Evolutionary conservation across 768 basidiomycete genomes (phyloP).

Genomic region (Leccinum truebloodii): DNA sequence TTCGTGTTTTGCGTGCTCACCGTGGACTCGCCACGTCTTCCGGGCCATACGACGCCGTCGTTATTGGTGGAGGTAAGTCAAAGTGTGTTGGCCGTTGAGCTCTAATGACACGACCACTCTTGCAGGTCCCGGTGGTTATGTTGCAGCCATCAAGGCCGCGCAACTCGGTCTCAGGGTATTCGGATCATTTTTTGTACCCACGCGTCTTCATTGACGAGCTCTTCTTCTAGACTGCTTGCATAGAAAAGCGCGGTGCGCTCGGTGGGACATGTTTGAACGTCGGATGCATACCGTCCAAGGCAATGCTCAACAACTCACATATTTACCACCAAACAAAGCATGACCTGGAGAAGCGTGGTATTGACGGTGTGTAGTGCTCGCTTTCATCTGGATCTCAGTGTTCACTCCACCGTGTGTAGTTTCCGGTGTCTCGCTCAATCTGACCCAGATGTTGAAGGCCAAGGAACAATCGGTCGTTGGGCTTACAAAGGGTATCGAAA

Average conservation of each 20-base stretch:
- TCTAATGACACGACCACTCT: not conserved
- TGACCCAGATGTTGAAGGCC: conserved; percentile 88
- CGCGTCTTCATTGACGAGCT: conserved; percentile 9
- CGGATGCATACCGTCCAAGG: conserved; percentile 98
- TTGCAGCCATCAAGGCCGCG: conserved; percentile 98
- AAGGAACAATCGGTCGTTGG: conserved; percentile 82
- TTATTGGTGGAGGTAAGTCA: conserved; percentile 88
- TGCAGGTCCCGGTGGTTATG: conserved; percentile 93
- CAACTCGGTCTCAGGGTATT: conserved; percentile 90
- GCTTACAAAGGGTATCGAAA: conserved; percentile 92
- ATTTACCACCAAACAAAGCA: conserved; percentile 93
- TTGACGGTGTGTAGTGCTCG: conserved; percentile 67
- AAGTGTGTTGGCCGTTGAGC: not conserved
- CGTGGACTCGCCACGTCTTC: conserved; percentile 71
- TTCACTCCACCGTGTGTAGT: conserved; percentile 44
- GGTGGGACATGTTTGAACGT: conserved; percentile 99
- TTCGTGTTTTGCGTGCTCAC: conserved; percentile 43
- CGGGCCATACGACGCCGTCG: conserved; percentile 87
- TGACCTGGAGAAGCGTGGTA: conserved; percentile 87
- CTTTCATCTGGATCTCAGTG: not conserved
- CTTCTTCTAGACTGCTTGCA: conserved; percentile 80
- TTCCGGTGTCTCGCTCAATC: conserved; percentile 76
- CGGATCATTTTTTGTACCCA: conserved; percentile 5
- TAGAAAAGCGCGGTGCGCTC: conserved; percentile 93
- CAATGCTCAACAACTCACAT: conserved; percentile 99